Conservation (phyloP, 1,284 basidiomycete species). For the Papiliotrema fonsecae region DNA sequence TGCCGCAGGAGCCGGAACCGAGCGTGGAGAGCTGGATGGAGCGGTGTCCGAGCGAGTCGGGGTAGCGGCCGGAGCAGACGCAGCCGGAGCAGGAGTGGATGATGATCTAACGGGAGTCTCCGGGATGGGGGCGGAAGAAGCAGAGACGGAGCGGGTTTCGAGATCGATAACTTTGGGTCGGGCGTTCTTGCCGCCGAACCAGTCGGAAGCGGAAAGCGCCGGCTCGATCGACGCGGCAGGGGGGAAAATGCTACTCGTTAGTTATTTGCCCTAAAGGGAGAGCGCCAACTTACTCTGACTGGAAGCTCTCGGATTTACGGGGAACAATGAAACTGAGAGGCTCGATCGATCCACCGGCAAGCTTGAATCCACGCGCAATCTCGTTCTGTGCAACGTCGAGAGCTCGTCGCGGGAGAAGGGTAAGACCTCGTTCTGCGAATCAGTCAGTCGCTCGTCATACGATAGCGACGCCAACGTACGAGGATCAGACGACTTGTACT, state of each 20-base stretch:
- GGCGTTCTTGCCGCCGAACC: slow-evolving; percentile 74
- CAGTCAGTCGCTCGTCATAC: background rate
- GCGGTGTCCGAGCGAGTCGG: slow-evolving; percentile 1
- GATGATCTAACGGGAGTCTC: slow-evolving; percentile 34
- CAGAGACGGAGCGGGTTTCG: slow-evolving; percentile 47
- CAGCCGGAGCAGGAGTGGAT: slow-evolving; percentile 14
- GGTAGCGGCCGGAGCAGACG: slow-evolving; percentile 6
- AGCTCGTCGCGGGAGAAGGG: slow-evolving; percentile 85
- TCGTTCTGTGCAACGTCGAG: slow-evolving; percentile 87
- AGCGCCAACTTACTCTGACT: slow-evolving; percentile 37
- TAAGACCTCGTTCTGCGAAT: slow-evolving; percentile 77
- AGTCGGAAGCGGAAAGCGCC: slow-evolving; percentile 74
- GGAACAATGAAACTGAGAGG: slow-evolving; percentile 92
- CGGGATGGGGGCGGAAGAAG: slow-evolving; percentile 46
- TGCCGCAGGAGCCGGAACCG: slow-evolving; percentile 6
- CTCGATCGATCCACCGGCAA: slow-evolving; percentile 69
- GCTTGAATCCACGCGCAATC: slow-evolving; percentile 92
- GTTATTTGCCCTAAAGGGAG: background rate
- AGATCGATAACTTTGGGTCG: slow-evolving; percentile 61
- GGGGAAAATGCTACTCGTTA: slow-evolving; percentile 71
- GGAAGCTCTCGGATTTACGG: slow-evolving; percentile 57
- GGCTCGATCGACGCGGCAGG: slow-evolving; percentile 78
- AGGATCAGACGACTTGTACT: slow-evolving; percentile 86
- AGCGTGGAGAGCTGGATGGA: slow-evolving; percentile 5
- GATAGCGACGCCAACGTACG: slow-evolving; percentile 23